phyloP scores from a whole-genome alignment of 129 eudicot species.

The Kitagawia praeruptora region DNA sequence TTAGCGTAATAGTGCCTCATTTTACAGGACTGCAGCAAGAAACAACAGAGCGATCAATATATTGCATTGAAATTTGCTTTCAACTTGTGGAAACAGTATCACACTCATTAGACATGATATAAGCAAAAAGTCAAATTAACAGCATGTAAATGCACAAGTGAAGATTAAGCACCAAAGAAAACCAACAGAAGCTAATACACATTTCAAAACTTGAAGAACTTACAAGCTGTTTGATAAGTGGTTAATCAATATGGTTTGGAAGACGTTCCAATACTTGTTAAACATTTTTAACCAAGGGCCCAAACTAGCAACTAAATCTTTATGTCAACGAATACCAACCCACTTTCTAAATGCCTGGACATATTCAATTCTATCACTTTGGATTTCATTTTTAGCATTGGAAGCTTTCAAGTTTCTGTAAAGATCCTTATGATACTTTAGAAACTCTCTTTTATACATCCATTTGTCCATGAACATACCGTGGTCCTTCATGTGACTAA shows the following conservation, averaged over 20 bases:
- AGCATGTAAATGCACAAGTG: not conserved
- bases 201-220: not conserved
- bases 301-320: not conserved
- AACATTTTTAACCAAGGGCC: not conserved
- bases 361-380: conserved; percentile 53
- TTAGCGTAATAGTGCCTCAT: not conserved
- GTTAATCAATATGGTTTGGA: not conserved
- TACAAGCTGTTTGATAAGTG: not conserved
- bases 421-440: conserved; percentile 63
- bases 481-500: conserved; percentile 49
- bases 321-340: conserved; percentile 39
- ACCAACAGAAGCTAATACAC: not conserved
- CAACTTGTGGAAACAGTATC: conserved; percentile 1
- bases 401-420: conserved; percentile 43
- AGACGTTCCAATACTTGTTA: not conserved
- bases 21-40: not conserved
- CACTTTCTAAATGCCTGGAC: conserved; percentile 67
- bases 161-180: not conserved
- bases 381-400: conserved; percentile 60
- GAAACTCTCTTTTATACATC: conserved; percentile 53
- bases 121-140: not conserved
- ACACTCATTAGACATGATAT: not conserved
- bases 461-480: conserved; percentile 58
- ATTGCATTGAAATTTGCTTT: not conserved
- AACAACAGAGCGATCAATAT: not conserved